Base-by-base conservation (phyloP, 1,284 basidiomycete species). In the Afroboletus lepidellus region DNA sequence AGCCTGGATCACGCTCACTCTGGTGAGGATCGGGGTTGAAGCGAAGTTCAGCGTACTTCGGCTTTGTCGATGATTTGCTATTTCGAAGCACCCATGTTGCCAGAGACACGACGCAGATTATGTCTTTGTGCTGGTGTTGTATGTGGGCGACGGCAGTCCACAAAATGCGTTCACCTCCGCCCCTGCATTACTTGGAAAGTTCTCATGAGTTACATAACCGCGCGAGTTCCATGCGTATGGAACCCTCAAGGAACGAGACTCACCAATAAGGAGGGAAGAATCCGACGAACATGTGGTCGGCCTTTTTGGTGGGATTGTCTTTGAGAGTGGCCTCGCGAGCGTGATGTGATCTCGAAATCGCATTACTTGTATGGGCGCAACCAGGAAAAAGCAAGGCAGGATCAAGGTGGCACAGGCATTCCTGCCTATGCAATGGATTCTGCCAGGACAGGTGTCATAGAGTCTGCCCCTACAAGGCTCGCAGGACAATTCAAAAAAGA, bases 211-310 rank as follows among this genome's bases (percentile, higher is more conserved):
- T 67, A 72, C 69, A n/a, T n/a, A n/a, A n/a, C 72, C 24, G 39
- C 15, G n/a, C 69, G 73, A 72, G 62, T 72, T 63, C 64, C 59
- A 24, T 57, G 16, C 29, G 36, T 16, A 52, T 37, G 50, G 24
- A 51, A 27, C 27, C 48, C 11, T 20, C 16, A 34, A 36, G 37
- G 20, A 2, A 38, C 16, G 4, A 21, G 15, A 67, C 84, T 74
- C 63, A 94, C 93, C 94, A 97, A 71, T 94, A 98, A 0, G 95
- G 95, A 72, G 98, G 95, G 69, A 97, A 95, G 72, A 98, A 92
- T 0, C 92, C 95, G 12, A 94, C 77, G 7, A 92, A 70, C 41
- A 67, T 75, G 62, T 73, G 76, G 15, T 58, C 51, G 21, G 13
- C 54, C 7, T 39, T 15, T 32, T 50, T 9, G 1, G 48, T 33